Percentiles rank a stretch among this genome's conserved stretches.
These are phyloP conservation scores for Endogone sp. DNA, from an alignment of 192 early-diverging fungal genomes.

Conservation along the genomic window DNA sequence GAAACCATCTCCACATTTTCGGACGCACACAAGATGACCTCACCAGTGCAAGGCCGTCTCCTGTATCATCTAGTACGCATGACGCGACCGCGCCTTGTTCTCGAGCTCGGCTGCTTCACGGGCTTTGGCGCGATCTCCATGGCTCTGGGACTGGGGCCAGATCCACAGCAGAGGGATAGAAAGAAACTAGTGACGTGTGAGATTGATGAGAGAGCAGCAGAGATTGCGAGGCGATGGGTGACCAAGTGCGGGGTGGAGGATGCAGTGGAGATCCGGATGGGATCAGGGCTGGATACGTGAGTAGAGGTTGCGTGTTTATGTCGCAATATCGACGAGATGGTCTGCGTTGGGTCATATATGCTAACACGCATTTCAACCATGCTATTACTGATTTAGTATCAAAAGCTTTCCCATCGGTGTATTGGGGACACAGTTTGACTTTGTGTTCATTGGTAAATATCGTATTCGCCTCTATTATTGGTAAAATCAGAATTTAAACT, in stretches of 20 bases:
- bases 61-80: constrained; percentile 46
- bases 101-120: constrained; percentile 70
- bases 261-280: constrained; percentile 40
- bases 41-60: constrained; percentile 43
- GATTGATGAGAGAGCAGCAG: constrained; percentile 41
- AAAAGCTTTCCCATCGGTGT: constrained; percentile 23
- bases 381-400: constrained; percentile 3
- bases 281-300: constrained; percentile 34
- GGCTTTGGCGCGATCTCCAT: constrained; percentile 63
- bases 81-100: constrained; percentile 41
- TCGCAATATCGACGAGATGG: neutral
- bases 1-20: too few relatives aligned
- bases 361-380: too few relatives aligned
- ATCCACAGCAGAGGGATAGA: constrained; percentile 40
- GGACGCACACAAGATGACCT: constrained; percentile 33
- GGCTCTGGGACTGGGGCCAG: constrained; percentile 25
- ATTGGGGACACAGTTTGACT: constrained; percentile 49
- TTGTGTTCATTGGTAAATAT: constrained; percentile 49
- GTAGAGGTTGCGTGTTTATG: constrained; percentile 20
- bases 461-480: neutral
- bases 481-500: neutral
- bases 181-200: constrained; percentile 48
- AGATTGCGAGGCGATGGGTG: constrained; percentile 40
- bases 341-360: too few relatives aligned
- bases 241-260: constrained; percentile 23